Base-by-base conservation (phyloP, 106 monocot genomes). In the Allium cepa region DNA sequence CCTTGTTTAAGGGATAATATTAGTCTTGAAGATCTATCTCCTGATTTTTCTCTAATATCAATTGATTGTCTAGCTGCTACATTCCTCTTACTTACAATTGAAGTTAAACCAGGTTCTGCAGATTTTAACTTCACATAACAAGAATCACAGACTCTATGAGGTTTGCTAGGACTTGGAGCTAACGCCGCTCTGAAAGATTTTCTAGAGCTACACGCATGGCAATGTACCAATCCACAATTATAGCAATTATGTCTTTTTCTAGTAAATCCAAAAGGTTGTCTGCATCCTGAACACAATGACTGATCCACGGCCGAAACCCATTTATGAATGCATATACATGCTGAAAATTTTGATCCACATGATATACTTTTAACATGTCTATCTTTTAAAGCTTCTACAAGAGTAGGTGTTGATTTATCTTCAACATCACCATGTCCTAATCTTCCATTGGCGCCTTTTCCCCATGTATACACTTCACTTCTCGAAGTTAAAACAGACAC, bases 221-320 rank as follows among this genome's bases (percentile, higher is more conserved):
- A 92, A 66, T 83, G 87, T 46, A 91, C 91, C 36, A 91, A 47
- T 46, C 91, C 87, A 70, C 91, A 91, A 57, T 91, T 83, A 55
- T 91, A 91, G 60, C 91, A 91, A 57, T 87, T 87, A 72, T 91
- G 91, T 51, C 91, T 84, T 65, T 92, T 88, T 65, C 92, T 80
- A 7, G 88, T 85, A 57, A 92, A 92, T 22, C 92, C 88, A 77
- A 92, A 92, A 74, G 92, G 57, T 59, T 85, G 92, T 70, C 88
- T 68, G 60, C 92, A 92, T 1, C 91, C 91, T 12, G 91, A 77
- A 64, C 87, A 91, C 1, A 87, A 26, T 8, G 87, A 87, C 69
- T 91, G 91, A 45, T 91, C 91, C 47, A 77, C 84, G 55, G 84
- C 77, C 56, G 91, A 87, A 15, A 91, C 81, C 91, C 91, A 91